Percentiles rank a stretch among this genome's conserved stretches.
These are phyloP conservation scores for Phtheirospermum japonicum DNA, from an alignment of 257 asterid species.

Conservation along the genomic window DNA sequence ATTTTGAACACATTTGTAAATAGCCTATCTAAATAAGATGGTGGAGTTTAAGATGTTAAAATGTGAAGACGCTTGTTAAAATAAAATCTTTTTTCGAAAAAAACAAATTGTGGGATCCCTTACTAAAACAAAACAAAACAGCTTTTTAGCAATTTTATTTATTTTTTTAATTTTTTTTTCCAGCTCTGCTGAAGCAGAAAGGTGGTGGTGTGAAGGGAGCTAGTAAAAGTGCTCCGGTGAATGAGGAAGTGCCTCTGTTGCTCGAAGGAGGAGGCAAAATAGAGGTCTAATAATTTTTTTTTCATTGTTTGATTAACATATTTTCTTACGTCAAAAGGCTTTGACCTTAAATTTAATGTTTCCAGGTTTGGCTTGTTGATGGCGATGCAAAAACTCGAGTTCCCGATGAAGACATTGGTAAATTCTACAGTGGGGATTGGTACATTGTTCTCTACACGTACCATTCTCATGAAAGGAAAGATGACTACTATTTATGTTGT, in stretches of 20 bases:
- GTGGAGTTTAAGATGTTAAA: too few species aligned
- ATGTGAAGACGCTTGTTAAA: too few species aligned
- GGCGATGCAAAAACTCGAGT: constrained; percentile 72
- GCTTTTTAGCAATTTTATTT: neutral
- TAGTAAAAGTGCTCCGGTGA: constrained; percentile 66
- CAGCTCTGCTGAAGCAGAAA: constrained; percentile 95
- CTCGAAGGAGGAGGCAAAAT: constrained; percentile 85
- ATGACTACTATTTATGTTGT: constrained; percentile 79
- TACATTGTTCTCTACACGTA: constrained; percentile 80
- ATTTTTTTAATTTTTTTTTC: constrained; percentile 16
- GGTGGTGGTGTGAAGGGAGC: constrained; percentile 81
- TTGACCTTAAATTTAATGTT: constrained; percentile 10
- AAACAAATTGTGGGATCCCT: neutral
- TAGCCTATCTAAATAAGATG: too few species aligned
- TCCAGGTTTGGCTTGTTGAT: constrained; percentile 88
- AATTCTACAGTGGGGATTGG: constrained; percentile 97
- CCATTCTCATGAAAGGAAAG: constrained; percentile 85
- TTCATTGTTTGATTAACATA: constrained; percentile 4
- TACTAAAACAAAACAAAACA: too few species aligned
- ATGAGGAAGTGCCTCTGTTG: constrained; percentile 85
- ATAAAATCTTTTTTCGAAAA: too few species aligned
- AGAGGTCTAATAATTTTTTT: constrained; percentile 53
- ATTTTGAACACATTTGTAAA: too few species aligned
- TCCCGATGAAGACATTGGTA: constrained; percentile 75
- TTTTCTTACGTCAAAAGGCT: constrained; percentile 10